These are phyloP conservation scores for Cytospora mali DNA, from an alignment of 2,329 filamentous ascomycete genomes.

Conservation along the genomic window DNA sequence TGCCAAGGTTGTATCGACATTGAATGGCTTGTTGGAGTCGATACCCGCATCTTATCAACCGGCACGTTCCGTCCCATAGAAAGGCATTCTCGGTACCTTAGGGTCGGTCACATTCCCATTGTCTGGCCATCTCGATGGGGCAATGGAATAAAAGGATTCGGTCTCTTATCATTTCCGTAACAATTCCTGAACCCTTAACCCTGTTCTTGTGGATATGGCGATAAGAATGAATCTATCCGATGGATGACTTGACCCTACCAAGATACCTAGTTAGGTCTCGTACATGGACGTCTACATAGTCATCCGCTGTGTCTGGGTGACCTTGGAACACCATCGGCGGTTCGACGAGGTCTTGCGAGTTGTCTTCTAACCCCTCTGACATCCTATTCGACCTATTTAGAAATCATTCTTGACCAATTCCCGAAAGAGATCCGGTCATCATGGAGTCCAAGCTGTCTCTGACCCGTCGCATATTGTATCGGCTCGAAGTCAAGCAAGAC, in stretches of 20 bases:
- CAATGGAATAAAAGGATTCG: too few relatives aligned
- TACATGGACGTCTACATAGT: neutral
- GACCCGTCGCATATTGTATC: constrained; percentile 22
- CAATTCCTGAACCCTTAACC: too few relatives aligned
- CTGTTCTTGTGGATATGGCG: neutral
- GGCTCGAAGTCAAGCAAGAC: constrained; percentile 33
- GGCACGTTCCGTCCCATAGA: neutral
- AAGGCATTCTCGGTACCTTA: neutral
- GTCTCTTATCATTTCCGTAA: neutral
- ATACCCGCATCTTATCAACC: neutral
- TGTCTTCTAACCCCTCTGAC: too few relatives aligned
- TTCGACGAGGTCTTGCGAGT: too few relatives aligned
- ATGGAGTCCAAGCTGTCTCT: neutral
- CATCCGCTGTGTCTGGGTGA: neutral
- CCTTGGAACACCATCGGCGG: too few relatives aligned
- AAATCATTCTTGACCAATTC: neutral
- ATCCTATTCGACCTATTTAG: too few relatives aligned
- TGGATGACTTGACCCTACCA: too few relatives aligned
- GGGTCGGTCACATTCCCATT: neutral
- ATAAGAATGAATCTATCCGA: neutral
- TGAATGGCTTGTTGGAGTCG: too few relatives aligned
- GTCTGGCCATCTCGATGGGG: too few relatives aligned
- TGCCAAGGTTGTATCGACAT: too few relatives aligned
- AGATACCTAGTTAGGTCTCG: neutral
- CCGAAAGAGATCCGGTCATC: neutral